Evolutionary conservation across 2,329 filamentous ascomycete genomes (phyloP), one percentile per base, ranked within the genome.

Genomic region (Pleochaeta shiraiana): DNA sequence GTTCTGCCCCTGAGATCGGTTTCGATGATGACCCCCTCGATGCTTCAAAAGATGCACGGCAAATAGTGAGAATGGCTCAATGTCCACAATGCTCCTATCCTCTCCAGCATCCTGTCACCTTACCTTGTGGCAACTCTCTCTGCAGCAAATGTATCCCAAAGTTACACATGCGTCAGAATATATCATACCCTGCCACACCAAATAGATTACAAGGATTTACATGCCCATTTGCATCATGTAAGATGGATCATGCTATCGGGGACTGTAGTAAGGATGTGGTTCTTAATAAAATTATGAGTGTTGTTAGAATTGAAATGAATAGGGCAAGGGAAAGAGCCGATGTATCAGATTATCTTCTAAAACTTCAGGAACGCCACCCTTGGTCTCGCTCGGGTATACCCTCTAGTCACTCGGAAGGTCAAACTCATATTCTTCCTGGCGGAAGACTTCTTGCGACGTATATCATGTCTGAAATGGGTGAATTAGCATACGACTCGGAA

Each of bases 181-280:
- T 95, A 65, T 86, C 88, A 1, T 95, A 92, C 64, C 90, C 89
- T 0, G 83, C 83, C 19, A 79, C 79, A 0, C 81, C 83, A 6
- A 83, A 81, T 50, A 81, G 90, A 45, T 76, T 83, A 47, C 78
- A 83, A 69, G 88, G 85, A 0, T 88, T 95, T 70, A 75, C 73
- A n/a, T 96, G 91, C 71, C 87, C 87, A 0, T 85, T 89, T 67
- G 65, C 73, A 9, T 78, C 78, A 1, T 95, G 90, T 69, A 75
- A 74, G 16, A 79, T 79, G 66, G 86, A 90, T 65, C 91, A 95
- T 75, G 84, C 89, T 0, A 71, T 85, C 21, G 86, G 80, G 3
- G 90, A 95, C 70, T 95, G 88, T 74, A 82, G 80, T 59, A 75
- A 85, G 7, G 89, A 95, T 75, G 86, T 95, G 43, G 83, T 85